Conservation (phyloP, 139 green algal genomes). For the Astrephomene gubernaculifera region DNA sequence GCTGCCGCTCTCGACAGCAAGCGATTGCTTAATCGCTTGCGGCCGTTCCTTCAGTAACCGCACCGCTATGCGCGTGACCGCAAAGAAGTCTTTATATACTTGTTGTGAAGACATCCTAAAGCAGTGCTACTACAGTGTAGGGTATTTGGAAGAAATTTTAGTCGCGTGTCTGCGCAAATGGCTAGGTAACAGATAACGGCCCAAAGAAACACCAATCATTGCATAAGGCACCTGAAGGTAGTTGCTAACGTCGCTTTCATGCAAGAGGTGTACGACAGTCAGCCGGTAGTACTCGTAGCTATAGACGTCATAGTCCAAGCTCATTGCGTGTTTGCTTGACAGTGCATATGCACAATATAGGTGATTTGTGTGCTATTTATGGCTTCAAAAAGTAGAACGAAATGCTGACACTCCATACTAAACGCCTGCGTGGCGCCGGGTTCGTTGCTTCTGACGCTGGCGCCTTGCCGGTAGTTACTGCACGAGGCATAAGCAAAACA, state of each 20-base stretch:
- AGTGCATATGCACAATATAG: too few species aligned
- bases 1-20: neutral
- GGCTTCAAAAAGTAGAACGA: too few species aligned
- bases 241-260: too few species aligned
- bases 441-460: too few species aligned
- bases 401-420: too few species aligned
- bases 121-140: neutral
- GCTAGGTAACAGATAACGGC: neutral
- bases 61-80: neutral
- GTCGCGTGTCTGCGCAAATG: too few species aligned
- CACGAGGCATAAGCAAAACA: neutral
- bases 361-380: too few species aligned
- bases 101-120: neutral
- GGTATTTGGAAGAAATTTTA: neutral
- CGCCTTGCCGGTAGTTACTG: too few species aligned
- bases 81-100: conserved; percentile 20
- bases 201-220: neutral
- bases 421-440: too few species aligned
- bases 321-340: too few species aligned
- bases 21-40: neutral
- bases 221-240: neutral
- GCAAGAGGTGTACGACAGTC: neutral
- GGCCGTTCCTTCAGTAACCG: conserved; percentile 27
- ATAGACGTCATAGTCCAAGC: too few species aligned
- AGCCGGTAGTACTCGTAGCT: neutral